These are phyloP conservation scores for Trichoderma arundinaceum DNA, from an alignment of 2,329 filamentous ascomycete species.

Conservation along the genomic window DNA sequence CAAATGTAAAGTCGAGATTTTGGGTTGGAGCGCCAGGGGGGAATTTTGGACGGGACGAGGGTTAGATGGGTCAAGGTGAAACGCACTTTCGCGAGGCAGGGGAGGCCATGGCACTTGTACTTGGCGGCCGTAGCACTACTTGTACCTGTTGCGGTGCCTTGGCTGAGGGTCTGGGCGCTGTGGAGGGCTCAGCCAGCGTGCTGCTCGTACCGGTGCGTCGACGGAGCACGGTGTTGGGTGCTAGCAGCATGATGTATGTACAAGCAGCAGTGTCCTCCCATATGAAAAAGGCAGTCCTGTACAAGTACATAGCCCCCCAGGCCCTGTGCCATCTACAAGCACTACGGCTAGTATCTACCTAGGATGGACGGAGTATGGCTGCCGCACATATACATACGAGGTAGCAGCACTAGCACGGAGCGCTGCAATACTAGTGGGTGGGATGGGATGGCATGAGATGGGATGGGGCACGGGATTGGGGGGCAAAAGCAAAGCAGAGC, in stretches of 20 bases:
- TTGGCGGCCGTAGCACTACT: not conserved
- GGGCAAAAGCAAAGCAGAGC: not conserved
- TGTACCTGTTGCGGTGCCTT: not conserved
- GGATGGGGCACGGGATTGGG: not conserved
- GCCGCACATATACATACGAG: too few species aligned
- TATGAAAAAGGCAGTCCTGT: too few species aligned
- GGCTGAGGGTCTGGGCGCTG: not conserved
- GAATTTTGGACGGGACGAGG: constrained; percentile 27
- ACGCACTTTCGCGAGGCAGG: constrained; percentile 30
- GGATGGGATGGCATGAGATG: not conserved
- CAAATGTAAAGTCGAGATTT: constrained; percentile 13
- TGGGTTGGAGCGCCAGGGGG: constrained; percentile 25
- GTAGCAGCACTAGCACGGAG: too few species aligned
- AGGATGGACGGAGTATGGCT: too few species aligned
- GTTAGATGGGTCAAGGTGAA: constrained; percentile 31
- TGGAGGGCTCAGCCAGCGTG: not conserved
- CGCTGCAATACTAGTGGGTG: not conserved
- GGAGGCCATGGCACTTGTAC: constrained; percentile 26
- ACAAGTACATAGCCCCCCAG: too few species aligned
- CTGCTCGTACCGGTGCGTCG: not conserved
- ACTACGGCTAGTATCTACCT: too few species aligned
- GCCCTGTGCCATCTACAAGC: too few species aligned
- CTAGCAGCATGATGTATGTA: too few species aligned
- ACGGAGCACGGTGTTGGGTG: too few species aligned
- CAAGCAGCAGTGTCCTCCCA: too few species aligned